A percentile compares a stretch with the other conserved stretches of the same genome.
phyloP scores from a whole-genome alignment of 164 flowering plant genomes.

The Amborella trichopoda region DNA sequence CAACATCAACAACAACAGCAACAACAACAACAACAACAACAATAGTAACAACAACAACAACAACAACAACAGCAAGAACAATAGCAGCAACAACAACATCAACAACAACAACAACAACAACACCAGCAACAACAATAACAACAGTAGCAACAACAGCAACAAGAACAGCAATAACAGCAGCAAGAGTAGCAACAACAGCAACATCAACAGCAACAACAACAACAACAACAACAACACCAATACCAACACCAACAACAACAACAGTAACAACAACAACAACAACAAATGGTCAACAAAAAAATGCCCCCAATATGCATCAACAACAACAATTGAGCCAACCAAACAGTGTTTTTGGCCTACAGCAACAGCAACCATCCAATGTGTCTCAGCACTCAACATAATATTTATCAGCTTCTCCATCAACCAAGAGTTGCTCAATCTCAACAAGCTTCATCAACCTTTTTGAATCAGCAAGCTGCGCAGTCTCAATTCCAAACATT shows the following conservation, averaged over 20 bases:
- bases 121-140: conserved; percentile 38
- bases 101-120: conserved; percentile 17
- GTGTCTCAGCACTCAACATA: conserved; percentile 57
- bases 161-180: conserved; percentile 57
- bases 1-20: no score
- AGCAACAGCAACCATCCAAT: conserved; percentile 42
- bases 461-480: conserved; percentile 49
- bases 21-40: no score
- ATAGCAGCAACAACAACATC: conserved; percentile 20
- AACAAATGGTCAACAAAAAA: conserved; percentile 28
- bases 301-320: conserved; percentile 49
- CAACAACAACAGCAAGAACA: conserved; percentile 52
- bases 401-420: conserved; percentile 35
- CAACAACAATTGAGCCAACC: conserved; percentile 43
- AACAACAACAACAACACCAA: conserved; percentile 51
- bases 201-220: conserved; percentile 18
- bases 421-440: conserved; percentile 39
- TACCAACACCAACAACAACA: conserved; percentile 44
- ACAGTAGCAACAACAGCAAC: conserved; percentile 40
- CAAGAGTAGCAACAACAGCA: conserved; percentile 61
- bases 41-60: no score
- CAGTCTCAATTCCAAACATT: conserved; percentile 42
- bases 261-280: conserved; percentile 57
- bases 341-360: conserved; percentile 41
- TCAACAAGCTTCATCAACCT: conserved; percentile 12